Conservation (phyloP, 345 rosid species). For the Camelina laxa region DNA sequence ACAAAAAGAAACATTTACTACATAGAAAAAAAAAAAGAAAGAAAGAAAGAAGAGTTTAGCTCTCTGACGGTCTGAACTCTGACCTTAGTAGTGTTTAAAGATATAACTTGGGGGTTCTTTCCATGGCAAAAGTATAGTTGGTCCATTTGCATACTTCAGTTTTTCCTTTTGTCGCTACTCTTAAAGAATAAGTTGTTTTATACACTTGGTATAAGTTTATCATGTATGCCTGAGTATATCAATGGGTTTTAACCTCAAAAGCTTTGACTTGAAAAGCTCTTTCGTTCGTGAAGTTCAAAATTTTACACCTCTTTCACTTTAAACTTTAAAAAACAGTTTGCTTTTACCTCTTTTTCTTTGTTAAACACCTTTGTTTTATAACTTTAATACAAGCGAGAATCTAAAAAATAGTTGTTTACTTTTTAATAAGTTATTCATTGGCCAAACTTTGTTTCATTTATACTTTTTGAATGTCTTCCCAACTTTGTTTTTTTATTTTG, state of each 20-base stretch:
- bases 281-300: constrained; percentile 34
- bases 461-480: neutral
- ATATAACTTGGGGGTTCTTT: constrained; percentile 33
- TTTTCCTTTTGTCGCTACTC: constrained; percentile 41
- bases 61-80: constrained; percentile 28
- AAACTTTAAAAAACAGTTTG: constrained; percentile 35
- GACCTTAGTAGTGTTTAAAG: constrained; percentile 29
- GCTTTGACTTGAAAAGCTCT: constrained; percentile 57
- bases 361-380: neutral
- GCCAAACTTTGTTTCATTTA: constrained; percentile 5
- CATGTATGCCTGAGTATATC: constrained; percentile 3
- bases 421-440: constrained; percentile 1
- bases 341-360: constrained; percentile 1
- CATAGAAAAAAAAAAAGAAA: constrained; percentile 24
- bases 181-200: constrained; percentile 25
- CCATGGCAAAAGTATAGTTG: constrained; percentile 27
- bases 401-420: too few relatives aligned
- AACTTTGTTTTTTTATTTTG: constrained; percentile 4
- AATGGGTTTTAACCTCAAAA: constrained; percentile 42
- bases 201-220: neutral
- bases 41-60: constrained; percentile 13
- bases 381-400: constrained; percentile 12
- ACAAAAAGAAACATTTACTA: constrained; percentile 18
- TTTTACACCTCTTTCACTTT: constrained; percentile 43
- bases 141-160: constrained; percentile 32